Base-by-base conservation (phyloP, 1,284 basidiomycete genomes). In the Pisolithus thermaeus region DNA sequence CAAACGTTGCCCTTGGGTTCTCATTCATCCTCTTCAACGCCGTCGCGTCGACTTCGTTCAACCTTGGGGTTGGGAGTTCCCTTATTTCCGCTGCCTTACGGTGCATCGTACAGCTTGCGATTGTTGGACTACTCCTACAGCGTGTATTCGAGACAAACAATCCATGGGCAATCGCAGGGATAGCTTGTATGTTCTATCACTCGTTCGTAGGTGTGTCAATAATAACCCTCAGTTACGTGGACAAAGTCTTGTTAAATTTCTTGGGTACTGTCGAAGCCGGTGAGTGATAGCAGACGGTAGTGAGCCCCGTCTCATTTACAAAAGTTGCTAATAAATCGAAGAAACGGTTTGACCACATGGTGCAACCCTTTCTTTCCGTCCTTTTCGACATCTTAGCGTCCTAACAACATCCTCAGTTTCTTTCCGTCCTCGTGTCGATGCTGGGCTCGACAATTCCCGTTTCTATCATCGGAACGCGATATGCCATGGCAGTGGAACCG, bases 371-470 rank as follows among this genome's bases (percentile, higher is more conserved):
- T 12, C 16, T 28, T 12, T 12, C 22, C 18, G 12, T 20, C 22
- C 12, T 39, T n/a, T 23, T 40, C 46, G 30, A 49, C 32, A 6
- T 5, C 32, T 2, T 4, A 4, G 32, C 12, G 25, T 39, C 32
- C 42, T 55, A 40, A 56, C 27, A 16, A 9, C 16, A 11, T 7
- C n/a, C 35, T 32, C 59, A 92, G 90, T 90, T 92, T 61, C 73
- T 78, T 1, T 75, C 79, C 2, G 80, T 91, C 7, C 70, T 92
- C 2, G 53, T 81, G 2, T 81, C 80, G 0, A 84, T 92, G 81
- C 55, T 89, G 8, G 76, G 76, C 8, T 88, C 87, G 0, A 90
- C 89, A 0, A 83, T 92, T 40, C 90, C 91, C 0, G 83, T 91
- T 35, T 86, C 90, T 1, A 78, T 92, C 49, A 70, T 92, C 25